phyloP scores from a whole-genome alignment of 2,329 filamentous ascomycete genomes.

The Pseudogymnoascus sp. region DNA sequence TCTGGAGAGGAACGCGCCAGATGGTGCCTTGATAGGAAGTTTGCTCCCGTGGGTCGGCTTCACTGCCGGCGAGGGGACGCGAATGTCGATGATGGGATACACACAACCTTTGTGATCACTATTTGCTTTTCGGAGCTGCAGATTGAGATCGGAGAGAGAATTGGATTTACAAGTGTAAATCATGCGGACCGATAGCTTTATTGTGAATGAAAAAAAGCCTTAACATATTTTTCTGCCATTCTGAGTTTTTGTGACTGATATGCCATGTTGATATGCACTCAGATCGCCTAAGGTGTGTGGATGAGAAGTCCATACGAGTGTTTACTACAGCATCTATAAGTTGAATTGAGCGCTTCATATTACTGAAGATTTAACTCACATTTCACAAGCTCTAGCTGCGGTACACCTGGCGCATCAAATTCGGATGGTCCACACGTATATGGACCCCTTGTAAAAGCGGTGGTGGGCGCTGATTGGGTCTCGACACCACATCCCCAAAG shows the following conservation, averaged over 20 bases:
- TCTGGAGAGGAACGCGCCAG: constrained; percentile 53
- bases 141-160: neutral
- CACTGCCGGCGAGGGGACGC: constrained; percentile 60
- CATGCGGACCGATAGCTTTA: neutral
- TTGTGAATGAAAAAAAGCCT: neutral
- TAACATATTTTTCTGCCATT: neutral
- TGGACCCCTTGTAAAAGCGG: neutral
- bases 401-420: neutral
- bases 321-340: no score
- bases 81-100: constrained; percentile 68
- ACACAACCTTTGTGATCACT: constrained; percentile 21
- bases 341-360: no score
- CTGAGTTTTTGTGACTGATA: neutral
- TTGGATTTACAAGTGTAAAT: neutral
- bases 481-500: neutral
- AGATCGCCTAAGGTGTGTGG: no score
- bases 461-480: neutral
- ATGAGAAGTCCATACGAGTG: no score
- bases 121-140: neutral
- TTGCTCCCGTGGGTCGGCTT: constrained; percentile 62
- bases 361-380: neutral
- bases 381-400: neutral
- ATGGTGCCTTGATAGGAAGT: constrained; percentile 59
- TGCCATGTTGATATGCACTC: neutral
- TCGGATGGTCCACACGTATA: neutral